These are phyloP conservation scores for Ulmus americana DNA, from an alignment of 331 rosid species.

Conservation along the genomic window DNA sequence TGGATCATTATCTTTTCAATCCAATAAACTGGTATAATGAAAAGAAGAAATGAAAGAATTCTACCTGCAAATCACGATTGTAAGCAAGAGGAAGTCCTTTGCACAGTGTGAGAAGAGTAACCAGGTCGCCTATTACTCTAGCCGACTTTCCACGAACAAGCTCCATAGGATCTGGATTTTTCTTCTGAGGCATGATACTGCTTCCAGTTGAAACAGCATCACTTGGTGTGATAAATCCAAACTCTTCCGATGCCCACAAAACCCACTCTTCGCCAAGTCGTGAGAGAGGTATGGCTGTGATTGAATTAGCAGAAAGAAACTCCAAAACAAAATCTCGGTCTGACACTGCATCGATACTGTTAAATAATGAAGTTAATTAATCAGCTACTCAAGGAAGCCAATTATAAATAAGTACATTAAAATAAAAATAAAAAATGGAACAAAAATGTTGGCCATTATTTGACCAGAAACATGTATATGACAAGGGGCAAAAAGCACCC, in stretches of 20 bases:
- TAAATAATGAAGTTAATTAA: conserved; percentile 19
- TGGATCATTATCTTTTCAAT: not conserved
- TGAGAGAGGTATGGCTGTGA: conserved; percentile 85
- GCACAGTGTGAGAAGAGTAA: conserved; percentile 82
- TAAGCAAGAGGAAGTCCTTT: conserved; percentile 97
- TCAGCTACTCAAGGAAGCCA: conserved; percentile 19
- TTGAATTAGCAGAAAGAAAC: conserved; percentile 85
- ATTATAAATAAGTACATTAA: not conserved
- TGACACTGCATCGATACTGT: conserved; percentile 93
- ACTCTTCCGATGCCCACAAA: conserved; percentile 94
- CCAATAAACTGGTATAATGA: not conserved
- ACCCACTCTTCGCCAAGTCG: conserved; percentile 99
- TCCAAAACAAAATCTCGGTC: conserved; percentile 87
- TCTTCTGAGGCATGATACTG: conserved; percentile 99
- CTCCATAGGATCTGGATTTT: conserved; percentile 98
- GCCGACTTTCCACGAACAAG: conserved; percentile 98
- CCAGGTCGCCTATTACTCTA: conserved; percentile 79
- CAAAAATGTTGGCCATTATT: too few relatives aligned
- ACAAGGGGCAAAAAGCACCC: not conserved
- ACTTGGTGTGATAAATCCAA: conserved; percentile 85
- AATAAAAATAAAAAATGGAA: not conserved
- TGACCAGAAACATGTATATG: not conserved
- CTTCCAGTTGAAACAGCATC: conserved; percentile 95
- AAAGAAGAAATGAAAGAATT: not conserved
- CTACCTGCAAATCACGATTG: conserved; percentile 94